A percentile compares a stretch with the other conserved stretches of the same genome.
These are phyloP conservation scores for Sugiyamaella marilandica DNA, from an alignment of 805 yeast species.

Conservation along the genomic window DNA sequence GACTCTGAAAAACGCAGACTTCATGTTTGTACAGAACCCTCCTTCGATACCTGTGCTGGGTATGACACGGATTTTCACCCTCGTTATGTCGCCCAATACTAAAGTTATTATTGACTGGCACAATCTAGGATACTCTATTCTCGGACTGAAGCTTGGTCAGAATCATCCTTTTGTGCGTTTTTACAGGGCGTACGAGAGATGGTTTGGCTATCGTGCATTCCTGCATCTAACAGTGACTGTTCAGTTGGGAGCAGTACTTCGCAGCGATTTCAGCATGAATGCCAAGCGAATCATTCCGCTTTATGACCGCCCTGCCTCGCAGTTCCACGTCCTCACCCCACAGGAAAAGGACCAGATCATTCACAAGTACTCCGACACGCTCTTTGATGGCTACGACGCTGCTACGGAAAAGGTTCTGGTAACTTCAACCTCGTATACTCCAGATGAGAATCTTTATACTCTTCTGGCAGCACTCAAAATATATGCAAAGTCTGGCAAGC, in stretches of 20 bases:
- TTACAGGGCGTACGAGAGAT: slow-evolving; percentile 58
- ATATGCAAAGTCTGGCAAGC: slow-evolving; percentile 44
- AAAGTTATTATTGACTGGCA: slow-evolving; percentile 91
- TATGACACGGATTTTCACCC: slow-evolving; percentile 51
- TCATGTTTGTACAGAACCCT: slow-evolving; percentile 74
- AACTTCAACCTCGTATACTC: slow-evolving; percentile 90
- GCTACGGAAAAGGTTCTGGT: slow-evolving; percentile 59
- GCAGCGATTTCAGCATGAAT: slow-evolving; percentile 49
- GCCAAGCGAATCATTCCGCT: slow-evolving; percentile 52
- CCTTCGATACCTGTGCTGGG: slow-evolving; percentile 83
- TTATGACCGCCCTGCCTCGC: slow-evolving; percentile 80
- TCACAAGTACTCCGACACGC: slow-evolving; percentile 30
- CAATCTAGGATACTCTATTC: slow-evolving; percentile 79
- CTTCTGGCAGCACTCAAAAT: slow-evolving; percentile 61
- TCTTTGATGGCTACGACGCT: slow-evolving; percentile 36
- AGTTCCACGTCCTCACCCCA: slow-evolving; percentile 41
- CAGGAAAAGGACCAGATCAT: slow-evolving; percentile 33
- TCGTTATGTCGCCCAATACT: slow-evolving; percentile 47
- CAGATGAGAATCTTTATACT: slow-evolving; percentile 82
- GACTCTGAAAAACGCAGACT: slow-evolving; percentile 56
- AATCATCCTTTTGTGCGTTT: slow-evolving; percentile 59
- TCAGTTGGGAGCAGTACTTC: slow-evolving; percentile 60
- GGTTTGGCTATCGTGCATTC: slow-evolving; percentile 59
- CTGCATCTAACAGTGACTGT: slow-evolving; percentile 77
- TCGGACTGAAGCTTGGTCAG: slow-evolving; percentile 56